phyloP scores from a whole-genome alignment of 1,284 basidiomycete genomes.

The Ceratobasidium sp. region DNA sequence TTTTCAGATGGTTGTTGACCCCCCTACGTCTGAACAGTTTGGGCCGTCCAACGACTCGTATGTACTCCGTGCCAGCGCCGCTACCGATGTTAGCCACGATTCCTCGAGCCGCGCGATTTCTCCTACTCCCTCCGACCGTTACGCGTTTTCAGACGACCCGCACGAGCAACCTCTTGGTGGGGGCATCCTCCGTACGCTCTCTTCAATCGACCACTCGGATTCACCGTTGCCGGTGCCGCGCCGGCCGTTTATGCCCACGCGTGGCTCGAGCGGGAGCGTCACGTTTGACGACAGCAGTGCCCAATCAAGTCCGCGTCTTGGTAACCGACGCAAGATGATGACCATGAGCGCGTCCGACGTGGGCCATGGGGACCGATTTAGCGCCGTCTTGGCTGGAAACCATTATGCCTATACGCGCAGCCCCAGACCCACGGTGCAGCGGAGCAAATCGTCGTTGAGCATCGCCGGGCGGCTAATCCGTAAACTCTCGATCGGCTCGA shows the following conservation, averaged over 20 bases:
- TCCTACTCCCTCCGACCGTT: constrained; percentile 23
- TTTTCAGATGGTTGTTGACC: constrained; percentile 23
- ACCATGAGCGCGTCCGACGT: constrained; percentile 34
- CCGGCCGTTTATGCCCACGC: constrained; percentile 25
- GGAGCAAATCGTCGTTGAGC: constrained; percentile 36
- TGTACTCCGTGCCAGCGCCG: constrained; percentile 11
- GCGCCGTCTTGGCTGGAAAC: background rate
- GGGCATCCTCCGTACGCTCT: constrained; percentile 26
- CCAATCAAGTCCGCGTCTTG: constrained; percentile 27
- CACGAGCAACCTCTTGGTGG: background rate
- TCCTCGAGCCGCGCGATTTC: constrained; percentile 17
- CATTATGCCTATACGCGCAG: background rate
- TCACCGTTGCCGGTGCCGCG: constrained; percentile 21
- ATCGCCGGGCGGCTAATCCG: constrained; percentile 32
- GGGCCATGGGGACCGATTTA: constrained; percentile 4
- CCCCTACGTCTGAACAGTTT: background rate
- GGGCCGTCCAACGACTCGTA: constrained; percentile 3
- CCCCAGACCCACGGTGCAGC: background rate
- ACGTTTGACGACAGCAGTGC: constrained; percentile 39
- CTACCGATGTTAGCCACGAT: constrained; percentile 22
- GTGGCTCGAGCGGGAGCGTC: constrained; percentile 32
- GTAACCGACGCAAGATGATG: constrained; percentile 31
- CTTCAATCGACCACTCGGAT: constrained; percentile 15
- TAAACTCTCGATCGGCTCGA: constrained; percentile 21
- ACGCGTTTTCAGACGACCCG: constrained; percentile 29